Evolutionary conservation across 2,329 filamentous ascomycete genomes (phyloP).

Genomic region (Shiraia bambusicola): DNA sequence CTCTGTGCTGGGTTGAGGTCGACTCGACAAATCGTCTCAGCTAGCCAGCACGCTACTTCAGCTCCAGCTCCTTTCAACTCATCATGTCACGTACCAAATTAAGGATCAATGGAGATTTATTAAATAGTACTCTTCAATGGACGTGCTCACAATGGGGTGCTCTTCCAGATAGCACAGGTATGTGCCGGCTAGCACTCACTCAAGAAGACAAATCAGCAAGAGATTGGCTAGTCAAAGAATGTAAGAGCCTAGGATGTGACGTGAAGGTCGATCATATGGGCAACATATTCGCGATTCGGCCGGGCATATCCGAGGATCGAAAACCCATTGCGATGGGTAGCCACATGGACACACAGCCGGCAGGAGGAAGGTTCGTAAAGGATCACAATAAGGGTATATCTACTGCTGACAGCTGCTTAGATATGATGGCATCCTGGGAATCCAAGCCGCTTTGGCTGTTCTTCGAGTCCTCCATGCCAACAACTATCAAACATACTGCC

Average conservation of each 20-base stretch:
- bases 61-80: no score
- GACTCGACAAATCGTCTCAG: no score
- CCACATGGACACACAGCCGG: conserved; percentile 58
- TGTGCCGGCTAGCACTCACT: conserved; percentile 68
- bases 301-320: conserved; percentile 48
- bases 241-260: conserved; percentile 29
- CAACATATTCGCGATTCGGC: conserved; percentile 37
- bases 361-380: conserved; percentile 20
- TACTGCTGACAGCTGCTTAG: conserved; percentile 32
- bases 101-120: conserved; percentile 26
- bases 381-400: not conserved
- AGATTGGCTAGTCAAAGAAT: conserved; percentile 35
- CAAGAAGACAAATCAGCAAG: conserved; percentile 30
- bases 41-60: no score
- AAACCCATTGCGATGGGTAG: conserved; percentile 45
- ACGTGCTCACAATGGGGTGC: conserved; percentile 34
- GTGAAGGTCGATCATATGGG: conserved; percentile 41
- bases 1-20: no score
- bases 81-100: conserved; percentile 6
- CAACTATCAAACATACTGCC: conserved; percentile 52
- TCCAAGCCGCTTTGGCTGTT: conserved; percentile 58
- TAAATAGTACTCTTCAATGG: conserved; percentile 27
- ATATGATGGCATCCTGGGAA: conserved; percentile 75
- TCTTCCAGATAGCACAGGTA: conserved; percentile 57
- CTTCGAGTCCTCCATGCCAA: conserved; percentile 42